These are phyloP conservation scores for Melanogaster broomeanus DNA, from an alignment of 768 basidiomycete genomes.

Conservation along the genomic window DNA sequence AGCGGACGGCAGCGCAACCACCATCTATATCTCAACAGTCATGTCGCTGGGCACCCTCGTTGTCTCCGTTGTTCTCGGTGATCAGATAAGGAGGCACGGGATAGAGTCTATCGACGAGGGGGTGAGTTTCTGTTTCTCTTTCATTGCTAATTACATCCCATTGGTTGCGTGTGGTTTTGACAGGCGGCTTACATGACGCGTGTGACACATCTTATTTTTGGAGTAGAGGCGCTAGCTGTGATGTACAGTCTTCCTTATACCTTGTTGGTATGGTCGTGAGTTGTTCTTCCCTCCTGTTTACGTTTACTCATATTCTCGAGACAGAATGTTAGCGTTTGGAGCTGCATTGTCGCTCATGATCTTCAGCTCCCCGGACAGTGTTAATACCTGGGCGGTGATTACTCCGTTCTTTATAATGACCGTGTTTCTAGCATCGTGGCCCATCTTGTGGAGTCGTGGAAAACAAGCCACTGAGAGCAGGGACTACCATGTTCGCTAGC, in stretches of 20 bases:
- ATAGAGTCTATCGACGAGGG: background rate
- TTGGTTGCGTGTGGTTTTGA: background rate
- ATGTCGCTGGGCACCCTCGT: conserved; percentile 36
- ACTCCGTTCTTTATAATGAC: background rate
- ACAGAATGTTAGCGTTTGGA: conserved; percentile 28
- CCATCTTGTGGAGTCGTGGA: background rate
- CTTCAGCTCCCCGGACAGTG: conserved; percentile 16
- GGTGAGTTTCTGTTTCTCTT: background rate
- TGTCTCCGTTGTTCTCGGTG: conserved; percentile 34
- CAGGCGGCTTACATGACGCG: conserved; percentile 28
- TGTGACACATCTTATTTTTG: conserved; percentile 11
- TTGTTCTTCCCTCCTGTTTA: background rate
- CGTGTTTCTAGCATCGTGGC: background rate
- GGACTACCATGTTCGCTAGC: background rate
- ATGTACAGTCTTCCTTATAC: conserved; percentile 34
- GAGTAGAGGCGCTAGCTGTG: conserved; percentile 30
- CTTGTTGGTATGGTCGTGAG: conserved; percentile 32
- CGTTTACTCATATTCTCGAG: background rate
- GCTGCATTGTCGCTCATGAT: conserved; percentile 23
- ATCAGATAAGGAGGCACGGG: conserved; percentile 10
- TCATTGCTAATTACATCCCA: background rate
- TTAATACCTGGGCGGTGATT: conserved; percentile 8
- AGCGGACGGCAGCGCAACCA: conserved; percentile 21
- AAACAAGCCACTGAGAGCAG: background rate
- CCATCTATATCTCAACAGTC: conserved; percentile 40